Evolutionary conservation across 108 stramenopile genomes (phyloP), one percentile per base, ranked within the genome.

Genomic region (Nannochloropsis oceanica): DNA sequence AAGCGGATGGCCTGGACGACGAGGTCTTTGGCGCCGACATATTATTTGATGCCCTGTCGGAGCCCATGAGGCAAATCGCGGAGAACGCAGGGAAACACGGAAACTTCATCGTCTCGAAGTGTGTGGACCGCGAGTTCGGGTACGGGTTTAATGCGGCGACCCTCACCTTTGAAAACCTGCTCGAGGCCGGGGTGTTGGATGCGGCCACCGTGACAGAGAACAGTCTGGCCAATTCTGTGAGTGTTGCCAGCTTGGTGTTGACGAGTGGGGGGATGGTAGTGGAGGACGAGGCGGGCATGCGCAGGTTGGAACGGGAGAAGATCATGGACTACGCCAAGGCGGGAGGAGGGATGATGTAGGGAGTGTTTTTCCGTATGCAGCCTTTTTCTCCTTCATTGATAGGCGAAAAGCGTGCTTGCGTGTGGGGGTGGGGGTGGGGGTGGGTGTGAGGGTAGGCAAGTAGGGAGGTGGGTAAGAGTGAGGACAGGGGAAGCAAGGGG

Each of bases 161-260:
- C 50, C 92, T 90, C 85, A 93, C 92, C 87, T 98, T 93, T 91
- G 92, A 93, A 83, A 89, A 98, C 85, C 91, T 97, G 79, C 90
- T 96, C 83, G 93, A 92, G 59, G 91, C 92, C 42, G 97, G 97
- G 42, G 93, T 98, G 42, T 89, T 98, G 81, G 97, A 98, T 90
- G 95, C 96, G 25, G 97, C 97, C 43, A 97, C 96, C 92, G 97
- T 98, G 79, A 95, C 96, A 43, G 95, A 96, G 92, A 95, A 95
- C 84, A 96, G 96, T 18, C 89, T 98, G 80, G 95, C 96, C 86
- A 98, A 97, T 92, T 94, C 95, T 44, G 95, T 96, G 43, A 93
- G 93, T 89, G 94, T 98, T 42, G 97, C 97, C 3, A 93, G 95
- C 79, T 92, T 98, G 85, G 96, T 98, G 2, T 90, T 98, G 79